Evolutionary conservation across 176 grass and related monocot genomes (phyloP).

Genomic region (Musa itinerans): DNA sequence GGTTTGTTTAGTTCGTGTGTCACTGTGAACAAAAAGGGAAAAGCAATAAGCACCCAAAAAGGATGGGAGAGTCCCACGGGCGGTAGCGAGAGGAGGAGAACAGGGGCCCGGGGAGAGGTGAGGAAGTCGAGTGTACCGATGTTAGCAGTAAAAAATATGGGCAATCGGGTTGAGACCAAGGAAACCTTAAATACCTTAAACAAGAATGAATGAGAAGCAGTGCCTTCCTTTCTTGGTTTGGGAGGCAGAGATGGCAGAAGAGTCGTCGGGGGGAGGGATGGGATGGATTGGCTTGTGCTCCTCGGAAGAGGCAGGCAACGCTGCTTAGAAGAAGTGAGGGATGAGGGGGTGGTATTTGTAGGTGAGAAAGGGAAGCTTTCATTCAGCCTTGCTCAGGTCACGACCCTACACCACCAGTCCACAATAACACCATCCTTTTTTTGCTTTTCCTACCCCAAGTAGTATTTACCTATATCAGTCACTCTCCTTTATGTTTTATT

Average conservation of each 20-base stretch:
- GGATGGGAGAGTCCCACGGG: background rate
- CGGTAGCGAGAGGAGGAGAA: background rate
- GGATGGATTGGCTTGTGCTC: background rate
- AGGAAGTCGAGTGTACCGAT: background rate
- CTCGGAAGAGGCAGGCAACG: background rate
- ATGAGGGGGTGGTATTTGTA: constrained; percentile 5
- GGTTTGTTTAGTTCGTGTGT: background rate
- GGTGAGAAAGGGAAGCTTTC: background rate
- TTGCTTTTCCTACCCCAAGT: background rate
- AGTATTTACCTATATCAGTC: background rate
- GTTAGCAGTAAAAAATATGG: background rate
- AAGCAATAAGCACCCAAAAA: background rate
- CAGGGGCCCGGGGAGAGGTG: background rate
- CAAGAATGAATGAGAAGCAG: background rate
- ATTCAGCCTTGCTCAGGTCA: background rate
- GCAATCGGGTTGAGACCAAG: background rate
- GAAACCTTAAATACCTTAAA: background rate
- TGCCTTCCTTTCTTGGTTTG: background rate
- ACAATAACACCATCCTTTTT: background rate
- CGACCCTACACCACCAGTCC: background rate
- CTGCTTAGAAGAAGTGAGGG: background rate
- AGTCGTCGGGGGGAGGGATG: background rate
- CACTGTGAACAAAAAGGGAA: background rate
- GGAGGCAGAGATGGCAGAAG: background rate
- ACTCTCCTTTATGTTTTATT: background rate